phyloP scores from a whole-genome alignment of 1,284 basidiomycete genomes.

The Exobasidium cylindrosporum region DNA sequence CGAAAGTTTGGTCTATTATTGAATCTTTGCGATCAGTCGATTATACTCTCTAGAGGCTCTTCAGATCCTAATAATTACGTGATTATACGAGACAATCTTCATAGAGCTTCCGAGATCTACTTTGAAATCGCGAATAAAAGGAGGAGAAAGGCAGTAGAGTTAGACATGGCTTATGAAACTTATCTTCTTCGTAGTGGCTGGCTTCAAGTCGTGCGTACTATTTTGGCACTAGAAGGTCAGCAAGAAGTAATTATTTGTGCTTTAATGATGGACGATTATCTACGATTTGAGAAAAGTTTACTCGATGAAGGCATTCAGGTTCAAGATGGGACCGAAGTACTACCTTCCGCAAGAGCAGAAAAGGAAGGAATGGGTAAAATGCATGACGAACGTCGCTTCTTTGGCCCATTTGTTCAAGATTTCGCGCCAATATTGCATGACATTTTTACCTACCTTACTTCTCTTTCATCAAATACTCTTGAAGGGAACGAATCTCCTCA shows the following conservation, averaged over 20 bases:
- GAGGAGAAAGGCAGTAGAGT: not conserved
- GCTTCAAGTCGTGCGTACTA: not conserved
- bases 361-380: not conserved
- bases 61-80: not conserved
- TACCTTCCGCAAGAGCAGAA: not conserved
- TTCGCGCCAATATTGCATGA: not conserved
- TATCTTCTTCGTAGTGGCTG: slow-evolving; percentile 2
- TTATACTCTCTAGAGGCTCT: slow-evolving; percentile 4
- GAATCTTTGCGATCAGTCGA: not conserved
- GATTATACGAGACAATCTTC: not conserved
- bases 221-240: not conserved
- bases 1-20: not conserved
- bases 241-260: not conserved
- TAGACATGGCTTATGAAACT: not conserved
- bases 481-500: too few relatives aligned
- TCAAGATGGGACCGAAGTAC: not conserved
- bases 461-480: not conserved
- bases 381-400: not conserved
- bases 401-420: slow-evolving; percentile 2
- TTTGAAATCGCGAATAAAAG: not conserved
- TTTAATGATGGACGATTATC: not conserved
- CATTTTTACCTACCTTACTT: not conserved
- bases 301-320: not conserved
- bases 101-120: not conserved
- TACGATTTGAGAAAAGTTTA: not conserved